Base-by-base conservation (phyloP, 1,284 basidiomycete genomes). In the Ganoderma lingzhi region DNA sequence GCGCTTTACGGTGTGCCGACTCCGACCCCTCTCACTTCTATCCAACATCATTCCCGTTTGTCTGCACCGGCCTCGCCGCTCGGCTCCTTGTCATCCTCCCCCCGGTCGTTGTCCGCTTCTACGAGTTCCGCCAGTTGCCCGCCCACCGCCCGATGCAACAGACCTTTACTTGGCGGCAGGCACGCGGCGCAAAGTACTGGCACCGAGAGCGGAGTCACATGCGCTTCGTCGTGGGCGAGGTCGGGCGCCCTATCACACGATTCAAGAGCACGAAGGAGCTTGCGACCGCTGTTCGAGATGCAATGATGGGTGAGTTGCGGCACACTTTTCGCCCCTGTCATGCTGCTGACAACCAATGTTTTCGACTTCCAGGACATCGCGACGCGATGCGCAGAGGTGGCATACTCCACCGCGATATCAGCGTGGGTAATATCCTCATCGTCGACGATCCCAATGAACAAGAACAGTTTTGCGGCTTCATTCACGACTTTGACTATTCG, bases 161-260 rank as follows among this genome's bases (percentile, higher is more conserved):
- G 61, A 70, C 71, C 0, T 69, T 67, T 23, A 66, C 71, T 0
- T 67, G 67, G 64, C 37, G 68, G 6, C 48, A 63, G 2, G 4
- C 15, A 17, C 10, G 19, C 2, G 64, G 65, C 2, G 37, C 30
- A 0, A 30, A 65, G n/a, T 42, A 58, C n/a, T 35, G 53, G 55
- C 9, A 61, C 8, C 41, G 23, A 3, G 74, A 75, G 30, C 68
- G 74, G 0, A 69, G 71, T 59, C 74, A 75, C 28, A 68, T 71
- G 67, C 68, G 74, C 1, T 62, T 71, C 3, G 74, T 71, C 4
- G 51, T 72, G 6, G 59, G 62, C 8, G 60, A 59, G 14, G 67
- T 75, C 10, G 74, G 72, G 5, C 62, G 56, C 10, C 71, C 68
- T 2, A 35, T 75, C 1, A 61, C 64, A 0, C 28, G 51, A 2